A percentile compares a stretch with the other conserved stretches of the same genome.
Evolutionary conservation across 1,284 basidiomycete species (phyloP).

Genomic region (Ganoderma resinaceum): DNA sequence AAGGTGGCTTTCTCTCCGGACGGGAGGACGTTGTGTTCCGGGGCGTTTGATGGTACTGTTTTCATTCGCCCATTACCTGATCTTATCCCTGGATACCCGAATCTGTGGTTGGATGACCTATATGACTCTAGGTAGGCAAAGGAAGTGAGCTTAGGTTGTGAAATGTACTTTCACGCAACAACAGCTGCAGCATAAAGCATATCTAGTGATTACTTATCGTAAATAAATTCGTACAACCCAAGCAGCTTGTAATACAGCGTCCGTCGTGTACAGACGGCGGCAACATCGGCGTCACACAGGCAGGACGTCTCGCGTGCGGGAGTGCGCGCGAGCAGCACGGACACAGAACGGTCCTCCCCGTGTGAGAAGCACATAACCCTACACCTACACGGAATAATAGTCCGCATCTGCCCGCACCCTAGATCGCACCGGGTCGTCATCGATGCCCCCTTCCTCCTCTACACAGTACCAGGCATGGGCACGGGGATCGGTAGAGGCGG

Average conservation of each 20-base stretch:
- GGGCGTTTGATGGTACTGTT: slow-evolving; percentile 1
- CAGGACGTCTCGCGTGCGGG: background rate
- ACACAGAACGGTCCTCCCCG: background rate
- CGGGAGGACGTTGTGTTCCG: background rate
- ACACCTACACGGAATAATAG: background rate
- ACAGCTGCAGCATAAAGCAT: background rate
- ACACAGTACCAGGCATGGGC: slow-evolving; percentile 15
- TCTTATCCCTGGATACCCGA: background rate
- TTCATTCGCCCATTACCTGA: background rate
- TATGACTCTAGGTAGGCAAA: background rate
- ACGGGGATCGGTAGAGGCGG: slow-evolving; percentile 32
- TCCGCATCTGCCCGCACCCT: background rate
- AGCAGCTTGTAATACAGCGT: background rate
- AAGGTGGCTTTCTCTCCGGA: slow-evolving; percentile 31
- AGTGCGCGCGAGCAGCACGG: background rate
- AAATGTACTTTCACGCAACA: too few species aligned
- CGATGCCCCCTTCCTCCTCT: background rate
- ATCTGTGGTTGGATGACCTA: background rate
- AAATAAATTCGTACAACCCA: background rate
- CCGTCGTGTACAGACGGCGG: background rate
- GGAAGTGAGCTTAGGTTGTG: background rate
- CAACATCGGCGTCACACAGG: background rate
- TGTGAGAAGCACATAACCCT: background rate
- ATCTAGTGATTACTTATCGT: background rate
- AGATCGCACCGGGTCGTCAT: background rate